Base-by-base conservation (phyloP, 2,329 filamentous ascomycete species). In the Pseudocercospora crystallina region DNA sequence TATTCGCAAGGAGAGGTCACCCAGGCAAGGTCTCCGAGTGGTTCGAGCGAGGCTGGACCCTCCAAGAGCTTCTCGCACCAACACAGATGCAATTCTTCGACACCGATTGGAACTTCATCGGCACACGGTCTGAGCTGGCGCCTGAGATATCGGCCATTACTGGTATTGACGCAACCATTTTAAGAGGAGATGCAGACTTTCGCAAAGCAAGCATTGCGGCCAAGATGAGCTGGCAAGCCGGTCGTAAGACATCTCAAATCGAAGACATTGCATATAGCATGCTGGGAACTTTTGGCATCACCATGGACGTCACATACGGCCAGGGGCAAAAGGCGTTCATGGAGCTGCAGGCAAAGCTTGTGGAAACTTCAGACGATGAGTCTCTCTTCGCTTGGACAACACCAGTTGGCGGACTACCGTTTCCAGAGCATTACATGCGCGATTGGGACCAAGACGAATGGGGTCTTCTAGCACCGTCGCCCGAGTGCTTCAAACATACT, bases 1-100 rank as follows among this genome's bases (percentile, higher is more conserved):
- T 7, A 4, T 7, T 26, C 20, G 20, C 20, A 7, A 26, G 20
- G 7, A 3, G 7, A 26, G 20, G 33, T 29, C 5, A 26, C 38
- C 14, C 39, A 49, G 12, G 14, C 11, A 30, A 43, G 31, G 15
- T 20, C 12, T 10, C 43, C 43, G 45, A 52, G 31, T 63, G 53
- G 59, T 63, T 62, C 35, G 37, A 35, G 10, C 35, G 61, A 37
- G 60, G 59, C 12, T 63, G 53, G 58, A 62, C 57, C 29, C 43
- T 61, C 11, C 57, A 61, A 39, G 59, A 62, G 32, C 31, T 46
- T 11, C n/a, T 46, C 14, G 43, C 32, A 9, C 43, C 43, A 7
- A 26, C 32, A 5, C 2, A n/a, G 3, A 15, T 37, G 8, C 8
- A 13, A 11, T 46, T 46, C 43, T 46, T 14, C 32, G 31, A 36